These are phyloP conservation scores for Chimonanthus salicifolius DNA, from an alignment of 164 flowering plant species.

Conservation along the genomic window DNA sequence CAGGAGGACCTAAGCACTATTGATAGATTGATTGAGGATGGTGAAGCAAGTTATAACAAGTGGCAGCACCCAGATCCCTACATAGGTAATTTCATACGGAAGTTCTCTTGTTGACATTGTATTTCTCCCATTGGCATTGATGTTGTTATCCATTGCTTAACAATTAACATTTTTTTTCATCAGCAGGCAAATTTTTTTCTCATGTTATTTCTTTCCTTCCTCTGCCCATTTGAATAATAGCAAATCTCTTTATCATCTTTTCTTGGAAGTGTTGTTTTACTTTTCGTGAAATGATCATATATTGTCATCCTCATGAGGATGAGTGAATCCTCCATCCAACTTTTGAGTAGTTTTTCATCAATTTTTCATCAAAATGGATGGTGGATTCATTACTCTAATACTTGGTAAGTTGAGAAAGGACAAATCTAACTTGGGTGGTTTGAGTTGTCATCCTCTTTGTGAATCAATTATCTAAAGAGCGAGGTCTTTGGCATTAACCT, in stretches of 20 bases:
- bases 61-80: constrained; percentile 99
- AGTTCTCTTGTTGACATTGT: background rate
- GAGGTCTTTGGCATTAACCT: no score
- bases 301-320: no score
- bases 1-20: constrained; percentile 84
- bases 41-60: constrained; percentile 64
- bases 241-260: background rate
- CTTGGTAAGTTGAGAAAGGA: no score
- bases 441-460: no score
- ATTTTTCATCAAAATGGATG: no score
- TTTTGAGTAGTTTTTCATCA: no score
- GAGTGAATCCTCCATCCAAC: no score
- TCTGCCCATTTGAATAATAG: background rate
- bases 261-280: no score
- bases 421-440: no score
- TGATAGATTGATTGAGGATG: constrained; percentile 73
- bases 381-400: no score
- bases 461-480: no score
- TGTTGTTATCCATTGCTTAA: background rate
- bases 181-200: background rate
- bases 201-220: background rate
- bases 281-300: no score
- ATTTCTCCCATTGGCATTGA: background rate
- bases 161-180: background rate
- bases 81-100: constrained; percentile 50